Evolutionary conservation across 2,329 filamentous ascomycete genomes (phyloP).

Genomic region (Colletotrichum gloeosporioides): DNA sequence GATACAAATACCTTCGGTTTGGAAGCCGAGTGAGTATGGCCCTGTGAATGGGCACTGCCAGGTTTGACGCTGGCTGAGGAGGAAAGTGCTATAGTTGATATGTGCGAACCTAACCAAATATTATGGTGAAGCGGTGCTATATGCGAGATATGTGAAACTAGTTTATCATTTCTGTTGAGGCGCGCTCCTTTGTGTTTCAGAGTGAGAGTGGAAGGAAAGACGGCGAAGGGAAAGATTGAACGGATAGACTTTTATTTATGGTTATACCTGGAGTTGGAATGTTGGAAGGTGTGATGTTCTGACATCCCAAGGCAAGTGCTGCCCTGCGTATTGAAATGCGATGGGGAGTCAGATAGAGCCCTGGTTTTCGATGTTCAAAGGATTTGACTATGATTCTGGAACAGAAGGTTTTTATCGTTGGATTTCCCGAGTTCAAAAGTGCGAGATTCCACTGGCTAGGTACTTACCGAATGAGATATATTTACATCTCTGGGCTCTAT

Average conservation of each 20-base stretch:
- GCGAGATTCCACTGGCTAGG: no score
- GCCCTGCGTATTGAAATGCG: no score
- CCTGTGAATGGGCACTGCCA: not conserved
- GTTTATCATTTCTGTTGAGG: not conserved
- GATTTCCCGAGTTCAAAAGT: no score
- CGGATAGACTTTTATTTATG: not conserved
- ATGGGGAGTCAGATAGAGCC: not conserved
- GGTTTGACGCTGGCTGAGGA: not conserved
- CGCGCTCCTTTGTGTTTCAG: not conserved
- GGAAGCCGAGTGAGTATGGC: not conserved
- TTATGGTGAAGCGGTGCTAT: not conserved
- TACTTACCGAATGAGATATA: not conserved
- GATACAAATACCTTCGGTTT: not conserved
- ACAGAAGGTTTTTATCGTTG: no score
- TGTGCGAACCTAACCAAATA: not conserved
- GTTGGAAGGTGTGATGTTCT: not conserved
- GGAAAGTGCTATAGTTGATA: not conserved
- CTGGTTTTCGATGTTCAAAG: not conserved
- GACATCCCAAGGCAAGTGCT: not conserved
- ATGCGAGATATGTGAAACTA: not conserved
- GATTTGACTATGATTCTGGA: not conserved
- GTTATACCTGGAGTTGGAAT: not conserved
- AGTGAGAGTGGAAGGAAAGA: not conserved
- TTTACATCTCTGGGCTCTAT: not conserved
- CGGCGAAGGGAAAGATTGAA: fast-evolving